Conservation (phyloP, 169 alveolate species). For the Eimeria necatrix region DNA sequence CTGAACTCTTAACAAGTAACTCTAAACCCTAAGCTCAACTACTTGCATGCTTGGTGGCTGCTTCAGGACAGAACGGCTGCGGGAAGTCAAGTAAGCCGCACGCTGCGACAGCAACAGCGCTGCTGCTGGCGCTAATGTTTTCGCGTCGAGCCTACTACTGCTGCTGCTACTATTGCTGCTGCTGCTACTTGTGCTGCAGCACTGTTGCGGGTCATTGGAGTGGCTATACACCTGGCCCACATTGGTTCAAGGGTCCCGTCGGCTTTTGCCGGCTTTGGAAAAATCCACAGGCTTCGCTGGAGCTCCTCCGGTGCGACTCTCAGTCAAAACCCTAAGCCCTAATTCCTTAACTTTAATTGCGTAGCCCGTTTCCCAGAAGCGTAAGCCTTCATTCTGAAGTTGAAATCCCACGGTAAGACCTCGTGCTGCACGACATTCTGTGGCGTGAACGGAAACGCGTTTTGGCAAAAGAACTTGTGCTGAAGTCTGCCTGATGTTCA, state of each 20-base stretch:
- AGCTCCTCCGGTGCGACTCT: neutral
- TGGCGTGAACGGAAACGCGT: too few species aligned
- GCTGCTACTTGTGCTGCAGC: slow-evolving; percentile 42
- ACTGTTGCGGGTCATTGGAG: slow-evolving; percentile 19
- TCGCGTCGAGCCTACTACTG: neutral
- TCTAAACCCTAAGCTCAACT: slow-evolving; percentile 8
- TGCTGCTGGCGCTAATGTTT: slow-evolving; percentile 3
- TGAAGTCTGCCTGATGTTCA: too few species aligned
- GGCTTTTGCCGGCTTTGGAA: slow-evolving; percentile 14
- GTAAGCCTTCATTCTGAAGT: too few species aligned
- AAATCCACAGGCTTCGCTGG: neutral
- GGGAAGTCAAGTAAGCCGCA: slow-evolving; percentile 22
- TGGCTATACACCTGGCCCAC: slow-evolving; percentile 46
- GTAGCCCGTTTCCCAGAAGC: too few species aligned
- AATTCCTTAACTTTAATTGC: too few species aligned
- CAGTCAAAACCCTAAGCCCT: too few species aligned
- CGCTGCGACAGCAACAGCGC: slow-evolving; percentile 30
- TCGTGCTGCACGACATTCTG: too few species aligned
- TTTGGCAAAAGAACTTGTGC: too few species aligned
- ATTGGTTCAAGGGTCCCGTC: slow-evolving; percentile 50
- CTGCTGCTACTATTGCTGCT: slow-evolving; percentile 5
- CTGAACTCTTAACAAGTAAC: neutral
- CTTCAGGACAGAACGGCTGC: slow-evolving; percentile 1
- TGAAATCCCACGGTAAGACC: too few species aligned
- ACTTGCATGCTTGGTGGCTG: neutral